phyloP scores from a whole-genome alignment of 345 rosid species.

The Tarenaya hassleriana region DNA sequence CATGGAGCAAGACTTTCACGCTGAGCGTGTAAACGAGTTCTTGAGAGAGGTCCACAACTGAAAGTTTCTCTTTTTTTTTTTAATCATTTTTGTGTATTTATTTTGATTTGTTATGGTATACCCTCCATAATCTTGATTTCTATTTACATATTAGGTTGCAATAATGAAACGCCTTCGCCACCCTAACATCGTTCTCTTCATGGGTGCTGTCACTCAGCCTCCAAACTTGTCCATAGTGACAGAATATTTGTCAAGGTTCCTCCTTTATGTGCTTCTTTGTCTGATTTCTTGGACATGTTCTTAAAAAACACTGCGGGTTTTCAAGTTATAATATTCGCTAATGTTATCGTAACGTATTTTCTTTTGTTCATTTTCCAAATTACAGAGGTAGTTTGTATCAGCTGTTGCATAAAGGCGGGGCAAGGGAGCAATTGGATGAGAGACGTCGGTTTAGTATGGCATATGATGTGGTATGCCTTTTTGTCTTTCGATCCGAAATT shows the following conservation, averaged over 20 bases:
- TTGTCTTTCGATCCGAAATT: neutral
- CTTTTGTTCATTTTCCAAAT: no score
- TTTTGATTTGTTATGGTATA: neutral
- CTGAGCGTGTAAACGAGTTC: constrained; percentile 83
- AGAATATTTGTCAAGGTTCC: constrained; percentile 91
- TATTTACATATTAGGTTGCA: constrained; percentile 57
- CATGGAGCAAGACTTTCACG: constrained; percentile 97
- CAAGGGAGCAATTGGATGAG: constrained; percentile 75
- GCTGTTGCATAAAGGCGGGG: constrained; percentile 88
- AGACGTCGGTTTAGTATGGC: constrained; percentile 96
- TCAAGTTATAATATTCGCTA: no score
- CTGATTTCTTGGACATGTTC: neutral
- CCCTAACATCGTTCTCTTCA: constrained; percentile 98
- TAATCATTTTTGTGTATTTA: neutral
- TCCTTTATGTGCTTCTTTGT: constrained; percentile 3
- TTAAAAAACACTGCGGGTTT: no score
- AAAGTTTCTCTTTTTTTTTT: constrained; percentile 7
- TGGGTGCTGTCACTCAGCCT: constrained; percentile 98
- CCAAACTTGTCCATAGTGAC: constrained; percentile 97
- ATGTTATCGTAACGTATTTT: no score
- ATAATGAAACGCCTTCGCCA: constrained; percentile 97
- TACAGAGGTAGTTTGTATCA: constrained; percentile 96
- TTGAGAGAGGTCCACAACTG: constrained; percentile 70
- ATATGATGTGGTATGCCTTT: constrained; percentile 80
- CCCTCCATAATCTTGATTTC: constrained; percentile 22